Evolutionary conservation across 2,329 filamentous ascomycete species (phyloP).

Genomic region (Xylariomycetidae sp.): DNA sequence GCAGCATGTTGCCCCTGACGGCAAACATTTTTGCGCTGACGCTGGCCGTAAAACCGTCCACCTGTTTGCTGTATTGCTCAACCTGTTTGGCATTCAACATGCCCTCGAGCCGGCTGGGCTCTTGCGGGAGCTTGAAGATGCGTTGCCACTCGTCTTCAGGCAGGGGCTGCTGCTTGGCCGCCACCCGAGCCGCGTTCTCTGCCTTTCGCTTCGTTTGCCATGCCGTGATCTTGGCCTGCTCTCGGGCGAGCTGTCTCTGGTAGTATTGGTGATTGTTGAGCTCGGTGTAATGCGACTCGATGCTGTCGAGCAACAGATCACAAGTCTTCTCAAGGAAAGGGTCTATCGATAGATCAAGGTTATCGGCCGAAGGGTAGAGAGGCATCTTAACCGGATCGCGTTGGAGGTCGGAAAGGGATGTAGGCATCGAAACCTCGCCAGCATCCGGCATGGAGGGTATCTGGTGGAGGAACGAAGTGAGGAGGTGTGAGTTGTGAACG

Average conservation of each 20-base stretch:
- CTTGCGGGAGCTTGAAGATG: conserved; percentile 94
- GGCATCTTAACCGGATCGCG: conserved; percentile 58
- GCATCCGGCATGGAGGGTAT: conserved; percentile 64
- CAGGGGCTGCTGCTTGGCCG: conserved; percentile 82
- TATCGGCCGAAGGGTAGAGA: conserved; percentile 83
- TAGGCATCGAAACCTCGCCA: conserved; percentile 68
- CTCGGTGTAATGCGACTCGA: conserved; percentile 97
- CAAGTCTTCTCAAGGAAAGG: conserved; percentile 98
- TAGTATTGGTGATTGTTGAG: conserved; percentile 99
- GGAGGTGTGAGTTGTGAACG: conserved; percentile 95
- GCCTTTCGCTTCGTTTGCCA: conserved; percentile 97
- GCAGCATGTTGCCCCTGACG: conserved; percentile 67
- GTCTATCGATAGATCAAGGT: conserved; percentile 88
- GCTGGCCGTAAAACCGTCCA: conserved; percentile 90
- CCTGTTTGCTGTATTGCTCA: conserved; percentile 95
- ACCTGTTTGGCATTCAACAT: conserved; percentile 95
- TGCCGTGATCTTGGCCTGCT: conserved; percentile 92
- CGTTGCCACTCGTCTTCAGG: conserved; percentile 98
- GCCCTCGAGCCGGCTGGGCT: conserved; percentile 87
- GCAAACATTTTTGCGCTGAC: conserved; percentile 98
- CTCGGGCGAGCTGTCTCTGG: conserved; percentile 85
- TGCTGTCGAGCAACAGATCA: conserved; percentile 91
- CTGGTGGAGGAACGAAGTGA: conserved; percentile 93
- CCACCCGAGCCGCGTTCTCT: conserved; percentile 80
- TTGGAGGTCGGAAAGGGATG: conserved; percentile 73